Evolutionary conservation across 2,329 filamentous ascomycete species (phyloP), one percentile per base, ranked within the genome.

Genomic region (Nemania abortiva): DNA sequence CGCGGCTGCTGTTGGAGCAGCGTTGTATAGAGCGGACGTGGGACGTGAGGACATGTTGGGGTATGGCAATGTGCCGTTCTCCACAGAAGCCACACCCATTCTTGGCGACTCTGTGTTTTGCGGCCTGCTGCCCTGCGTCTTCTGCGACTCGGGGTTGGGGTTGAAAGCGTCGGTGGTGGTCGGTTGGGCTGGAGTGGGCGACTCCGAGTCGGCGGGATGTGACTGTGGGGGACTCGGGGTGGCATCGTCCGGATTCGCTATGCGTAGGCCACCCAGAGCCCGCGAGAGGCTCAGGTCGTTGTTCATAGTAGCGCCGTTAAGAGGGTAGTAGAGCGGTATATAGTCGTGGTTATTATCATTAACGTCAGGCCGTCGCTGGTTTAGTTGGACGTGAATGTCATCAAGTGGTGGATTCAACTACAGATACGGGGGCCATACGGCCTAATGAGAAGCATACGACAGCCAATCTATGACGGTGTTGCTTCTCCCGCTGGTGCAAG

Each of bases 201-300:
- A 74, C 60, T 78, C 78, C 71, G 78, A 72, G 62, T 82, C 81
- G 66, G 76, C 68, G 52, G 75, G 72, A 59, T 68, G 58, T 52
- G 81, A 77, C 63, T 72, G 74, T 37, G 79, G 74, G 63, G 79
- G 73, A 67, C 75, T 79, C 45, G 78, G 77, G 53, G 79, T 81
- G 72, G 88, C 87, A 83, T 96, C 90, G 83, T 98, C 95, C 64
- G 95, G 95, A 81, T 98, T 99, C 77, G 96, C 95, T 81, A 99
- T 98, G 81, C 95, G 93, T 82, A 99, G 86, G 77, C 95, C 95
- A 78, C 96, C 96, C 78, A 98, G 88, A 78, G 94, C 93, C 84
- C 95, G 92, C 79, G 94, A 96, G 74, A 98, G 89, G 82, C 93
- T 97, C 80, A 97, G 84, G 85, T 97, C 94, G 82, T 93, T 93